phyloP scores from a whole-genome alignment of 768 basidiomycete genomes.

The Boletus subcaerulescens region DNA sequence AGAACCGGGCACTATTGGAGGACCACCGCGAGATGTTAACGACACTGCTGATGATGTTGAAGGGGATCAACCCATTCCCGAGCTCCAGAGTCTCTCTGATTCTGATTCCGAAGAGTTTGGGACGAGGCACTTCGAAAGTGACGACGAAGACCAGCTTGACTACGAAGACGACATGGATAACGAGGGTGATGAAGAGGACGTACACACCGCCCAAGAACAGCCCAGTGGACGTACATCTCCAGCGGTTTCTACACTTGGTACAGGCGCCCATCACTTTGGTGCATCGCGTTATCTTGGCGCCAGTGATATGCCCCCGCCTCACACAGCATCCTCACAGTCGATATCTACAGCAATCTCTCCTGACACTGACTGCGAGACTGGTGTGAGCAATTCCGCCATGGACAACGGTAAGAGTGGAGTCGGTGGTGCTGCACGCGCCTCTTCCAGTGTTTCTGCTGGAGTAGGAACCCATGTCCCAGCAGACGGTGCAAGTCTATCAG shows the following conservation, averaged over 20 bases:
- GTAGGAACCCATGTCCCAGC: not conserved
- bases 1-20: constrained; percentile 7
- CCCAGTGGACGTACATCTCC: constrained; percentile 27
- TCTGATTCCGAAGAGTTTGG: constrained; percentile 30
- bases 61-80: constrained; percentile 21
- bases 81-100: constrained; percentile 23
- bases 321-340: constrained; percentile 2
- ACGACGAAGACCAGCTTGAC: constrained; percentile 27
- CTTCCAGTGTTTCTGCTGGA: constrained; percentile 3
- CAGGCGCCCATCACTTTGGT: constrained; percentile 3
- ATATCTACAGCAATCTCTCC: constrained; percentile 10
- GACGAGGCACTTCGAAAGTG: constrained; percentile 12
- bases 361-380: not conserved
- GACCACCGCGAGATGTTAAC: constrained; percentile 2
- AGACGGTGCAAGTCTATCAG: not conserved
- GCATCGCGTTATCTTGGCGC: constrained; percentile 3
- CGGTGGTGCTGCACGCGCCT: not conserved
- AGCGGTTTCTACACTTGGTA: constrained; percentile 21
- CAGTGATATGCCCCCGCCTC: not conserved
- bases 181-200: constrained; percentile 27
- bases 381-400: not conserved
- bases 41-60: constrained; percentile 15
- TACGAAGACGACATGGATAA: constrained; percentile 30
- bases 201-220: constrained; percentile 22
- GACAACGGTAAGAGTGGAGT: constrained; percentile 6